A percentile compares a stretch with the other conserved stretches of the same genome.
phyloP scores from a whole-genome alignment of 2,329 filamentous ascomycete genomes.

The Thelonectria rubi region DNA sequence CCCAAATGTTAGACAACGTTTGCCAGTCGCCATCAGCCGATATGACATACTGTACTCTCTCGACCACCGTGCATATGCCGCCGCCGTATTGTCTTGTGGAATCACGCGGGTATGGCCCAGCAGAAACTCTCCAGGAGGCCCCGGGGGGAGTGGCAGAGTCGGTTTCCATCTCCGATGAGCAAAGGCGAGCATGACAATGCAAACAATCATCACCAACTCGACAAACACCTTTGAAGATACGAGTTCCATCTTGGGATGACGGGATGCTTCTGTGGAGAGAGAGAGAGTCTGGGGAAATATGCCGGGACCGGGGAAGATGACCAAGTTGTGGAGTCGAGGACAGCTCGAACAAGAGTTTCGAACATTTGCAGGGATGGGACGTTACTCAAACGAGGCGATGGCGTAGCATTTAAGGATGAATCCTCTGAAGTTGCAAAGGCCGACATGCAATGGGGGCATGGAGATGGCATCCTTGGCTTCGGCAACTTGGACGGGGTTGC shows the following conservation, averaged over 20 bases:
- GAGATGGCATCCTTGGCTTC: constrained; percentile 2
- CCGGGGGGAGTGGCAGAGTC: constrained; percentile 38
- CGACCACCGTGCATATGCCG: constrained; percentile 41
- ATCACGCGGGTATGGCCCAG: constrained; percentile 42
- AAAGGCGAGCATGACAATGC: constrained; percentile 15
- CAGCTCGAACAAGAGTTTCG: neutral
- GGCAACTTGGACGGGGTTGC: neutral
- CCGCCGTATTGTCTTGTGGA: constrained; percentile 40
- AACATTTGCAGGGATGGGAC: neutral
- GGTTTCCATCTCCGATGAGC: constrained; percentile 18
- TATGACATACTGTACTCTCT: constrained; percentile 40
- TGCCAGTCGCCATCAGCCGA: too few relatives aligned
- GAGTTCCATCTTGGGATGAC: constrained; percentile 24
- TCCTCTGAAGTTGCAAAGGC: neutral
- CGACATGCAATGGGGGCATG: neutral
- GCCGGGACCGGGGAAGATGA: neutral
- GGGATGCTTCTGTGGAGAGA: neutral
- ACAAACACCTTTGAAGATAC: constrained; percentile 14
- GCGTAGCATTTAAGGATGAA: neutral
- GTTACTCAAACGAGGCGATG: neutral
- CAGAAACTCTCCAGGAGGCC: constrained; percentile 42
- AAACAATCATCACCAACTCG: constrained; percentile 22
- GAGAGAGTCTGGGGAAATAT: constrained; percentile 4
- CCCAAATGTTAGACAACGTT: constrained; percentile 2
- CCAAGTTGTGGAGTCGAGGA: neutral